Conservation (phyloP, 306 rosid genomes). For the Lithocarpus polystachyus region DNA sequence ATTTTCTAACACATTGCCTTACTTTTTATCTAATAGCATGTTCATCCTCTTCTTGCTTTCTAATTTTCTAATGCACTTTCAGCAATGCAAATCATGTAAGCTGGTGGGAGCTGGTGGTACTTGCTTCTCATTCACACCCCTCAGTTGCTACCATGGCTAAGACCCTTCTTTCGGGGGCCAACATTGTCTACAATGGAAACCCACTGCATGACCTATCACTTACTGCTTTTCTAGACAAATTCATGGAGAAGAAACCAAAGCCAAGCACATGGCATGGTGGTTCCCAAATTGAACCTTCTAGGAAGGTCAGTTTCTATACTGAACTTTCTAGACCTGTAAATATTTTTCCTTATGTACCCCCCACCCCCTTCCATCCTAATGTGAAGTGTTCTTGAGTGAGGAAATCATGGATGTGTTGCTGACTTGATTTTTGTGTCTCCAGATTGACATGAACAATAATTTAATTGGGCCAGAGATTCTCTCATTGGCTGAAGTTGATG, state of each 20-base stretch:
- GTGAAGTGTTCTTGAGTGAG: not conserved
- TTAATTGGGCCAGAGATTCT: conserved; percentile 78
- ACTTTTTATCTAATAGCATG: not conserved
- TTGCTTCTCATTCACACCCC: conserved; percentile 90
- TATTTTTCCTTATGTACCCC: not conserved
- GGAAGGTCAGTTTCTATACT: conserved; percentile 52
- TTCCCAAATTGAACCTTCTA: conserved; percentile 92
- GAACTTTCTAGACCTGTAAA: not conserved
- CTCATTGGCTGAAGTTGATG: conserved; percentile 79
- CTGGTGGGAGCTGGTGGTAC: conserved; percentile 92
- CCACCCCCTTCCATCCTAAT: not conserved
- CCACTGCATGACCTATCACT: conserved; percentile 75
- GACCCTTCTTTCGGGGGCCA: conserved; percentile 87
- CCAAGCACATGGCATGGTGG: conserved; percentile 89
- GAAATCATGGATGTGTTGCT: conserved; percentile 6
- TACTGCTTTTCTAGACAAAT: conserved; percentile 88
- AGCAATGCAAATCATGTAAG: conserved; percentile 88
- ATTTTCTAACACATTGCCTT: not conserved
- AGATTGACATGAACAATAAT: conserved; percentile 71
- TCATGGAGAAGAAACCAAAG: conserved; percentile 96
- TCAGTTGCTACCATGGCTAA: conserved; percentile 90
- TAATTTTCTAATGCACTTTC: conserved; percentile 13
- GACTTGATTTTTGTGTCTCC: conserved; percentile 25
- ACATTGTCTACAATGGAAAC: conserved; percentile 86
- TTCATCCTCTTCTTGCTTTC: not conserved